Evolutionary conservation across 208 protist species (phyloP), one percentile per base, ranked within the genome.

Genomic region (Herpetomonas samuelpessoai): DNA sequence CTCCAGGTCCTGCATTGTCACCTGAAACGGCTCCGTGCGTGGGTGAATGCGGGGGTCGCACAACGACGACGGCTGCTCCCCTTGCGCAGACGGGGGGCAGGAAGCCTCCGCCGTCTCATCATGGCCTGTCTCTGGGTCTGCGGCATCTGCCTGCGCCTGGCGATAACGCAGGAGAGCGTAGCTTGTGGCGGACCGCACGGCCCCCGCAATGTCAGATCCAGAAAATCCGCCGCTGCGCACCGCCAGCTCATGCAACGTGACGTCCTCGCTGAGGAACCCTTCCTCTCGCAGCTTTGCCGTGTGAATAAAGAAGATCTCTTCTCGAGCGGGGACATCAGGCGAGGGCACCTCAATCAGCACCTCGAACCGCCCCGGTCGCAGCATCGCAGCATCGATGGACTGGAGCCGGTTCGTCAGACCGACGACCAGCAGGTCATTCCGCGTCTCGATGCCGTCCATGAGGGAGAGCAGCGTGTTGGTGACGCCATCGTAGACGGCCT

Each of bases 401-500:
- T 97, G 77, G 9, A 95, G 76, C 25, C 86, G 82, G 58, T 98
- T 98, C 0, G 95, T 98, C 47, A 98, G 76, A 16, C 95, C 95
- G 52, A 98, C 84, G 7, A 98, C 79, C 14, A 98, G 82, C 25
- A 98, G 84, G 81, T 99, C 96, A 50, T 82, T 71, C 27, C 64
- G 68, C 2, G 27, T 57, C 29, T 95, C 59, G 27, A 97, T 64
- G 50, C 95, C 97, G 57, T 98, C 97, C 83, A 98, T 97, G 22
- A 97, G 81, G n/a, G 91, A 84, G 9, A 98, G 85, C 1, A 98
- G 73, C 59, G 99, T 98, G 77, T 99, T 99, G 2, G 99, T 99
- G 16, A 99, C 86, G n/a, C 95, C 97, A 80, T 99, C 98, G 65
- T 92, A 90, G 21, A 99, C 96, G 12, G 94, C 93, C 56, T 87